Evolutionary conservation across 805 yeast species (phyloP).

Genomic region (Wickerhamiella sorbophila): DNA sequence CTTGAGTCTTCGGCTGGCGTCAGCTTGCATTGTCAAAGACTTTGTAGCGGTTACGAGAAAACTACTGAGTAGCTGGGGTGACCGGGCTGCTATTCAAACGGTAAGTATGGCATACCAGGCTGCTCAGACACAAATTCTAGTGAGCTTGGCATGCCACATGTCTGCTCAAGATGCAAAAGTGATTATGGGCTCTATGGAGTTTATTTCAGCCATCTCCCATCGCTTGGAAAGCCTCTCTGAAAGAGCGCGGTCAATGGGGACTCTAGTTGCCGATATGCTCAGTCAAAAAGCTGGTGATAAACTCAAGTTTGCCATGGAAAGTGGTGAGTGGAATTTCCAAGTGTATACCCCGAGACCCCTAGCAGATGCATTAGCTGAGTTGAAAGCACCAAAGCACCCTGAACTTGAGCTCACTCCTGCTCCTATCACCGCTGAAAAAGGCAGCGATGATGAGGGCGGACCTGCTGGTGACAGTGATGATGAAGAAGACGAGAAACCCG

Average conservation of each 20-base stretch:
- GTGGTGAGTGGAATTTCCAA: constrained; percentile 14
- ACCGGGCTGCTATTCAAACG: constrained; percentile 25
- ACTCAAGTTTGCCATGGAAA: constrained; percentile 21
- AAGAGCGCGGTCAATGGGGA: constrained; percentile 37
- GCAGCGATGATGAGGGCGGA: constrained; percentile 22
- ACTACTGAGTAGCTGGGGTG: constrained; percentile 27
- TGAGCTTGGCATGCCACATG: constrained; percentile 25
- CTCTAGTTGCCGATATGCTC: constrained; percentile 39
- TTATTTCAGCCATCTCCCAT: constrained; percentile 38
- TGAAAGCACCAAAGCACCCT: background rate
- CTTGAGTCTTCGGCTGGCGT: constrained; percentile 11
- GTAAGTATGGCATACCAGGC: constrained; percentile 34
- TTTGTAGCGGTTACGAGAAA: constrained; percentile 1
- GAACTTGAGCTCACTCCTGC: background rate
- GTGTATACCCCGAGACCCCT: constrained; percentile 9
- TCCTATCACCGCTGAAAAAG: background rate
- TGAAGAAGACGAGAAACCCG: constrained; percentile 25
- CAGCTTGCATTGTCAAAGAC: constrained; percentile 12
- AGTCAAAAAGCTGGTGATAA: constrained; percentile 16
- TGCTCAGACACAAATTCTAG: constrained; percentile 33
- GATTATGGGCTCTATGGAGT: constrained; percentile 28
- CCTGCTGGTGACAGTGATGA: constrained; percentile 19
- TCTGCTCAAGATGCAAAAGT: constrained; percentile 16
- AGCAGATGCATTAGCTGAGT: constrained; percentile 5
- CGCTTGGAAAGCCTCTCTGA: constrained; percentile 38